Evolutionary conservation across 192 early-diverging fungal genomes (phyloP), one percentile per base, ranked within the genome.

Genomic region (Funneliformis mosseae): DNA sequence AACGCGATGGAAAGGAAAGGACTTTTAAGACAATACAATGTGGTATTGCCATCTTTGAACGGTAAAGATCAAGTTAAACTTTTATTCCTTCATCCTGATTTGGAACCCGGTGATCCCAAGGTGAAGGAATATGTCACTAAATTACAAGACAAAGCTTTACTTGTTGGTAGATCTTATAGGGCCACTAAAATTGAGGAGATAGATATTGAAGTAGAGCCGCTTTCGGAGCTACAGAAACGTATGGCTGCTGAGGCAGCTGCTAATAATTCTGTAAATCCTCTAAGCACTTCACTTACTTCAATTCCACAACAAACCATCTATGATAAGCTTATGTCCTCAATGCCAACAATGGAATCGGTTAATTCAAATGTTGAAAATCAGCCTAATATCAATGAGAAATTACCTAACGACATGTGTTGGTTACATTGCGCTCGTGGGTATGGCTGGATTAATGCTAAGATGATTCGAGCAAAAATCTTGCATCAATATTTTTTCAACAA

Each of bases 21-120:
- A 5, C 38, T 87, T 4, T 61, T 91, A 43, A 84, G 81, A 67
- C 70, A 82, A 1, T 83, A 83, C 45, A 85, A 83, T n/a, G 82
- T 90, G 9, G 45, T 80, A 21, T 60, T 91, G 38, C 89, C 84
- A 0, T 78, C 83, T 41, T 69, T 89, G 5, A 90, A 88, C n/a
- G 90, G 90, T 0, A 77, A 74, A 3, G 60, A 45, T 12, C 14
- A 50, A 0, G 71, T 81, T 8, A 88, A 85, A 67, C 67, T 83
- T 4, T 79, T 93, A 11, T 82, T 91, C 27, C 79, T 93, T 6
- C 84, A 88, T 64, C 46, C 74, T 11, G 78, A 74, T n/a, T 72
- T 92, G 12, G 73, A 81, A n/a, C 76, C 81, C 38, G 71, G 72
- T 7, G 88, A 84, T 16, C 81, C 77, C 1, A 81, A 86, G 27